Conservation (phyloP, 108 stramenopile species). For the Fragilaria crotonensis region DNA sequence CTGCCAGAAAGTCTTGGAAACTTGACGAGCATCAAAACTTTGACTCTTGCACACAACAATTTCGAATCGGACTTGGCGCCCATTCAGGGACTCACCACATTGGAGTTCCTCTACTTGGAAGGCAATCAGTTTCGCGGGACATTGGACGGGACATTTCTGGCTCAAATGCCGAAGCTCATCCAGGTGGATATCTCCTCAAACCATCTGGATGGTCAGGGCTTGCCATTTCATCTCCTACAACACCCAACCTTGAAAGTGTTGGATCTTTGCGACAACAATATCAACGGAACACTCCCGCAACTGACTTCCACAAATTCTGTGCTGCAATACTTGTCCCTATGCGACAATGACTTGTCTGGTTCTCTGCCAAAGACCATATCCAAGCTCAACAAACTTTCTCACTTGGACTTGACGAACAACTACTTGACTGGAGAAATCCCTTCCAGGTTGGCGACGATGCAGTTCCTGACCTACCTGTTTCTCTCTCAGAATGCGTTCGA, state of each 20-base stretch:
- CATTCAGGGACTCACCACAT: constrained; percentile 6
- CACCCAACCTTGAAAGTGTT: constrained; percentile 1
- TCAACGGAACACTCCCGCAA: constrained; percentile 1
- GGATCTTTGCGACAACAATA: neutral
- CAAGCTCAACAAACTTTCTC: constrained; percentile 11
- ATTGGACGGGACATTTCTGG: constrained; percentile 5
- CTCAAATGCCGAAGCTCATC: neutral
- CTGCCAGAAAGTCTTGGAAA: constrained; percentile 1
- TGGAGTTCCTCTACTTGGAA: constrained; percentile 33
- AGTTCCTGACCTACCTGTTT: constrained; percentile 20
- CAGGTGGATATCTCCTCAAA: constrained; percentile 2
- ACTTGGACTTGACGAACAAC: constrained; percentile 37
- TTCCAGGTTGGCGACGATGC: constrained; percentile 12
- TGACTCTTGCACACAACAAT: neutral
- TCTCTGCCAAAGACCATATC: constrained; percentile 28
- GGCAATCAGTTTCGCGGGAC: constrained; percentile 23
- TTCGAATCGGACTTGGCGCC: neutral
- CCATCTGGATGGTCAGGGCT: neutral
- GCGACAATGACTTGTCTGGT: constrained; percentile 40
- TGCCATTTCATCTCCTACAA: neutral
- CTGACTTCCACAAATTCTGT: neutral
- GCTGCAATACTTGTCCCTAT: constrained; percentile 19
- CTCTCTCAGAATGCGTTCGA: constrained; percentile 32
- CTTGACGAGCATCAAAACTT: neutral
- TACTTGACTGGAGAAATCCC: constrained; percentile 20